Evolutionary conservation across 1,284 basidiomycete genomes (phyloP).

Genomic region (Clitocybe nebularis): DNA sequence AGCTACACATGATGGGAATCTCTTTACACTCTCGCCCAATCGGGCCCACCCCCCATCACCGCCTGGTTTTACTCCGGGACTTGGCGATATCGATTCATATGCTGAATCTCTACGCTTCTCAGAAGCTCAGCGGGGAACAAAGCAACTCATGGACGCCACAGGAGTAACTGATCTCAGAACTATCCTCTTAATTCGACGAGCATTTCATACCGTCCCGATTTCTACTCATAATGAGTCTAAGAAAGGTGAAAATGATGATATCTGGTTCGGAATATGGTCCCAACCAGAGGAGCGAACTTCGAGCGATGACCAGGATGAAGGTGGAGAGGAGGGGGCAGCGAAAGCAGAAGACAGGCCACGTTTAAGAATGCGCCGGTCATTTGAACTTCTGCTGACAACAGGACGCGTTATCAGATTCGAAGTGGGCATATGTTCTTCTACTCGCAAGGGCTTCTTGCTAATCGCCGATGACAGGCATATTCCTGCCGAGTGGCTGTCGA

Average conservation of each 20-base stretch:
- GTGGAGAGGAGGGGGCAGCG: constrained; percentile 59
- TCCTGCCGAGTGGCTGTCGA: constrained; percentile 65
- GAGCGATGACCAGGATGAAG: constrained; percentile 58
- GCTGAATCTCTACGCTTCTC: constrained; percentile 38
- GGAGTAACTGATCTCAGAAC: constrained; percentile 67
- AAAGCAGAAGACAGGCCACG: constrained; percentile 40
- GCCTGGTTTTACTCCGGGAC: constrained; percentile 43
- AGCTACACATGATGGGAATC: constrained; percentile 65
- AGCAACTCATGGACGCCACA: constrained; percentile 63
- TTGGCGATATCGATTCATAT: constrained; percentile 24
- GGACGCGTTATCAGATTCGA: constrained; percentile 75
- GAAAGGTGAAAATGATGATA: constrained; percentile 32
- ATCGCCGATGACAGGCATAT: constrained; percentile 42
- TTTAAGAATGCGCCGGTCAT: constrained; percentile 63
- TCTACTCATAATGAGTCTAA: constrained; percentile 32
- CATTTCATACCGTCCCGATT: constrained; percentile 44
- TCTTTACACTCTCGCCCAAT: constrained; percentile 57
- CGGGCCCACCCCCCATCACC: constrained; percentile 68
- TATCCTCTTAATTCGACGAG: constrained; percentile 62
- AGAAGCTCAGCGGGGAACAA: constrained; percentile 59
- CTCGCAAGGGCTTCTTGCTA: constrained; percentile 4
- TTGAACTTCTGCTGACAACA: constrained; percentile 71
- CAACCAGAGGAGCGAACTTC: constrained; percentile 33
- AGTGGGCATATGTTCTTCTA: constrained; percentile 35
- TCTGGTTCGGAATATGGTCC: constrained; percentile 36